phyloP scores from a whole-genome alignment of 2,329 filamentous ascomycete genomes.

The Rhynchosporium graminicola region DNA sequence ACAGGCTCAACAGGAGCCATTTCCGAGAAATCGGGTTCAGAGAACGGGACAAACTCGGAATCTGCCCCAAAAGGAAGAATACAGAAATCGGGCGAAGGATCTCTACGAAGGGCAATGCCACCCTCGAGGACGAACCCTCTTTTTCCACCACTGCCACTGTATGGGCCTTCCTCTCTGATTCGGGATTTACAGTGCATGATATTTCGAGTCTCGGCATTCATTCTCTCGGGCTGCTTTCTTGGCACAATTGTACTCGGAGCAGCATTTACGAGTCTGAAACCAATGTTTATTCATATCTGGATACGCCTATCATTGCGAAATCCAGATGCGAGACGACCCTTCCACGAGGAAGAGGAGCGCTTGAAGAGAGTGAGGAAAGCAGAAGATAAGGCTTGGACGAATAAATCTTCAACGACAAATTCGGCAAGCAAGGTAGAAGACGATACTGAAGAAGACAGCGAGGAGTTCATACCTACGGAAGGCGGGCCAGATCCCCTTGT shows the following conservation, averaged over 20 bases:
- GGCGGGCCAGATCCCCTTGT: constrained; percentile 77
- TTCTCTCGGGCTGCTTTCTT: constrained; percentile 78
- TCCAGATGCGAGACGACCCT: constrained; percentile 62
- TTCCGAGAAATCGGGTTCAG: constrained; percentile 41
- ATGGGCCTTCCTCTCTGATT: constrained; percentile 71
- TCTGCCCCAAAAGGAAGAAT: constrained; percentile 34
- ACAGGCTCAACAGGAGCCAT: constrained; percentile 31
- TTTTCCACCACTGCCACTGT: constrained; percentile 82
- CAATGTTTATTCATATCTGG: constrained; percentile 51
- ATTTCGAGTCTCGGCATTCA: constrained; percentile 68
- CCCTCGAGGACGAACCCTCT: constrained; percentile 74
- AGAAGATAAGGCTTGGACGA: constrained; percentile 63
- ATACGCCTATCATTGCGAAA: constrained; percentile 59
- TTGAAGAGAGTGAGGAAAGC: constrained; percentile 58
- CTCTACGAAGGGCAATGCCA: constrained; percentile 53
- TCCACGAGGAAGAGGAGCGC: constrained; percentile 70
- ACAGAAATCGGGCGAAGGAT: constrained; percentile 50
- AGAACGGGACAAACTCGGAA: constrained; percentile 35
- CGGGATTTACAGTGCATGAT: constrained; percentile 64
- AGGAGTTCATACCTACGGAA: constrained; percentile 67
- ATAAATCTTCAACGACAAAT: constrained; percentile 43
- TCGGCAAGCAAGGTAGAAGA: constrained; percentile 38
- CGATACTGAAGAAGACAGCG: constrained; percentile 46
- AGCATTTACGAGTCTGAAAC: constrained; percentile 65
- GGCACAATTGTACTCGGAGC: constrained; percentile 74